phyloP scores from a whole-genome alignment of 1,284 basidiomycete species.

The Omphalotus olearius region DNA sequence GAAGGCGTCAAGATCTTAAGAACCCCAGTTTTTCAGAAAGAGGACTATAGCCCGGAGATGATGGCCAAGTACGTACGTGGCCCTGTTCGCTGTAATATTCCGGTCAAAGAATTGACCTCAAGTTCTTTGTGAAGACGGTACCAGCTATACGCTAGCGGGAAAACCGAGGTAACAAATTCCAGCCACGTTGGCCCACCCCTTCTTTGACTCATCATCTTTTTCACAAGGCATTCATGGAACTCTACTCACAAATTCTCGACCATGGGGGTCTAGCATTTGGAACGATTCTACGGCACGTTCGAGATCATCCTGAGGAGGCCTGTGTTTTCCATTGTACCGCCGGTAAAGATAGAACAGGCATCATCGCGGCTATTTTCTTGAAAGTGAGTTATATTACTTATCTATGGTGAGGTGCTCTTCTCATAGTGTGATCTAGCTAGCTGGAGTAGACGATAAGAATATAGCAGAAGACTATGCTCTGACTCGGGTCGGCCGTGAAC shows the following conservation, averaged over 20 bases:
- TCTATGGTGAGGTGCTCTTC: constrained; percentile 5
- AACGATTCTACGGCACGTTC: constrained; percentile 61
- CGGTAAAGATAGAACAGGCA: constrained; percentile 77
- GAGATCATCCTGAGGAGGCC: constrained; percentile 59
- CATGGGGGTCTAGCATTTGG: constrained; percentile 63
- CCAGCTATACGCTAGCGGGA: constrained; percentile 73
- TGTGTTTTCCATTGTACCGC: constrained; percentile 77
- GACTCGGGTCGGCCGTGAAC: constrained; percentile 72
- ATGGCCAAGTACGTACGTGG: constrained; percentile 71
- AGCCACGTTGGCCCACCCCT: background rate
- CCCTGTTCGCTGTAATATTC: background rate
- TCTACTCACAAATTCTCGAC: constrained; percentile 77
- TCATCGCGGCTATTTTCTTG: constrained; percentile 69
- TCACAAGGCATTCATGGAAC: constrained; percentile 70
- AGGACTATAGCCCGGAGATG: constrained; percentile 77
- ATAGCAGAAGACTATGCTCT: constrained; percentile 74
- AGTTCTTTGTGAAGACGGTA: constrained; percentile 45
- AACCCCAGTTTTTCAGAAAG: constrained; percentile 63
- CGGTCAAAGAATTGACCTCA: background rate
- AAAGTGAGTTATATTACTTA: constrained; percentile 38
- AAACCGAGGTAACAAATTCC: constrained; percentile 55
- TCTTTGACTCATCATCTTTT: background rate
- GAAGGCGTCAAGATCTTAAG: constrained; percentile 56
- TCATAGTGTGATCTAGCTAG: constrained; percentile 44
- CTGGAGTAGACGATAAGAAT: constrained; percentile 56